phyloP scores from a whole-genome alignment of 1,284 basidiomycete genomes.

The Lignosus rhinocerotis region DNA sequence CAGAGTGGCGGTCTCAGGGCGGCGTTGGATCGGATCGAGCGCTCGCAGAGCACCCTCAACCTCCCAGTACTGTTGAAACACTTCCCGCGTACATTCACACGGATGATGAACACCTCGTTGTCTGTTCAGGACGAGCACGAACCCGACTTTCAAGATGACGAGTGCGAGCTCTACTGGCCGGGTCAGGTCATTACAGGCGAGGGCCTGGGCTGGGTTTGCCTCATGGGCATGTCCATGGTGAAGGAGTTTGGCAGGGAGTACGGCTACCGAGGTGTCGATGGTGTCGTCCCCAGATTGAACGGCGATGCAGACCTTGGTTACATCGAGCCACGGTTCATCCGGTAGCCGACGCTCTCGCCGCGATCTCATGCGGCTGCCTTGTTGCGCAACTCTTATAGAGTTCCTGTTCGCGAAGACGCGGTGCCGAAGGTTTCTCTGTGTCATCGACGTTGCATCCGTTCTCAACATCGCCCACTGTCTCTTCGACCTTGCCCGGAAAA shows the following conservation, averaged over 20 bases:
- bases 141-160: conserved; percentile 77
- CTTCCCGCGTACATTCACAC: conserved; percentile 72
- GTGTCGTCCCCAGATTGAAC: conserved; percentile 63
- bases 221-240: conserved; percentile 80
- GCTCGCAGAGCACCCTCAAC: conserved; percentile 55
- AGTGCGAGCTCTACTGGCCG: conserved; percentile 80
- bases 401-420: not conserved
- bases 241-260: conserved; percentile 72
- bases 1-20: conserved; percentile 45
- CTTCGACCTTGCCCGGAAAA: not conserved
- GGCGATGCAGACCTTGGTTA: conserved; percentile 17
- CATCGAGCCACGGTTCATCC: conserved; percentile 17
- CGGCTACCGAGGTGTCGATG: conserved; percentile 67
- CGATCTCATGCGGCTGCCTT: not conserved
- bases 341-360: conserved; percentile 7
- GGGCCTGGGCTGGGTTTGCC: conserved; percentile 76
- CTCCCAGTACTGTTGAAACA: conserved; percentile 63
- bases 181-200: conserved; percentile 67
- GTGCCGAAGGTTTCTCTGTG: not conserved
- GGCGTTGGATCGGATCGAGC: conserved; percentile 47
- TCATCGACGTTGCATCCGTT: not conserved
- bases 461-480: not conserved
- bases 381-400: not conserved
- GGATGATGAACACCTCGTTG: conserved; percentile 66
- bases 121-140: conserved; percentile 67